phyloP scores from a whole-genome alignment of 2,329 filamentous ascomycete species.

The Penicillium fuscoglaucum region DNA sequence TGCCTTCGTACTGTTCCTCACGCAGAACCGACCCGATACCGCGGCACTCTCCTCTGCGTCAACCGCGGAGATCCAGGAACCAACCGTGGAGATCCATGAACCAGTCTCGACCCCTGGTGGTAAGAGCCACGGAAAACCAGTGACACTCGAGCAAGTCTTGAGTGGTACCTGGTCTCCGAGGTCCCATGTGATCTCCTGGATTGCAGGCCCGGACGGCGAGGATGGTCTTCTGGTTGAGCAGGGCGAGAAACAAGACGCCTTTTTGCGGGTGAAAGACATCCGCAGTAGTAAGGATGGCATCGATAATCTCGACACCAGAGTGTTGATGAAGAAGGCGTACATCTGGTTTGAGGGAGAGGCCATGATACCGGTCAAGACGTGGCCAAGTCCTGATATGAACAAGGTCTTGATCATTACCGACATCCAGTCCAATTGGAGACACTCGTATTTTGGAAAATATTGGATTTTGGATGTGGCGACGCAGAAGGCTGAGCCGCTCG shows the following conservation, averaged over 20 bases:
- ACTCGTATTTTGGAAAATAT: constrained; percentile 83
- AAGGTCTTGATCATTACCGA: constrained; percentile 82
- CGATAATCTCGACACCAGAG: constrained; percentile 57
- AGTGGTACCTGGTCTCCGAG: constrained; percentile 40
- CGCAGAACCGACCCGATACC: constrained; percentile 35
- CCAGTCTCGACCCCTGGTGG: constrained; percentile 33
- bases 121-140: constrained; percentile 42
- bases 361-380: constrained; percentile 61
- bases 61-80: constrained; percentile 27
- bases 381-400: constrained; percentile 79
- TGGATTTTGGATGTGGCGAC: constrained; percentile 89
- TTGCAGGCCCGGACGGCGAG: constrained; percentile 48
- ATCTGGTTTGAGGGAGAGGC: constrained; percentile 62
- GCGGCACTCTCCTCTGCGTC: constrained; percentile 28
- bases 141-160: constrained; percentile 47
- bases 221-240: constrained; percentile 84
- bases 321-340: constrained; percentile 68
- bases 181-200: constrained; percentile 49
- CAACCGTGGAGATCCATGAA: constrained; percentile 29
- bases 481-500: constrained; percentile 73
- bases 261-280: constrained; percentile 84
- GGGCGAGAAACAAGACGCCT: constrained; percentile 62
- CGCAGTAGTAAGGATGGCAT: constrained; percentile 54
- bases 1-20: constrained; percentile 46
- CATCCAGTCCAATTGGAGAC: constrained; percentile 75